These are phyloP conservation scores for Psilocybe cubensis DNA, from an alignment of 768 basidiomycete species.

Conservation along the genomic window DNA sequence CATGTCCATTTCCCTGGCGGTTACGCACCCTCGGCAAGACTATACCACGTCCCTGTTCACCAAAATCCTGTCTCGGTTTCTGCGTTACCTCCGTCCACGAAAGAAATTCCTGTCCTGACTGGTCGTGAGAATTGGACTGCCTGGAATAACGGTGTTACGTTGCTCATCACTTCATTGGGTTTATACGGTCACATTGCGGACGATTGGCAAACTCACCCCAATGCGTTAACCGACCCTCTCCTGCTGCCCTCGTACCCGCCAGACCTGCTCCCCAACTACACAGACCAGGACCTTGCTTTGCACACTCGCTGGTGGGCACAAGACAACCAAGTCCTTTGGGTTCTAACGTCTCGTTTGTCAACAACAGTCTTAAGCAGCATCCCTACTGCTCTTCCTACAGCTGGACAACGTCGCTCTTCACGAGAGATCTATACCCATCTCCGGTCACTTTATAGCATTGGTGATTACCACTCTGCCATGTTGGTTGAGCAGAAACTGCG, in stretches of 20 bases:
- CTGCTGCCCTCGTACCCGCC: not conserved
- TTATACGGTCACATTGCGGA: conserved; percentile 4
- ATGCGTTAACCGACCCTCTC: not conserved
- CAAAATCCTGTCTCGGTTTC: too few relatives aligned
- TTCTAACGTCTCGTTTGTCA: not conserved
- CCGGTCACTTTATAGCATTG: not conserved
- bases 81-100: not conserved
- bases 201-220: not conserved
- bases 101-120: conserved; percentile 7
- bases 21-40: too few relatives aligned
- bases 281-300: not conserved
- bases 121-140: conserved; percentile 3
- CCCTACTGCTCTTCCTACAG: not conserved
- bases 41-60: too few relatives aligned
- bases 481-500: not conserved
- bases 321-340: not conserved
- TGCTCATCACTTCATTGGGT: not conserved
- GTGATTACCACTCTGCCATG: conserved; percentile 3
- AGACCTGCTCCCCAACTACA: not conserved
- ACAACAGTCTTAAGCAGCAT: not conserved
- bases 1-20: too few relatives aligned
- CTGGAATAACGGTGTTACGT: conserved; percentile 2
- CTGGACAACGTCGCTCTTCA: not conserved
- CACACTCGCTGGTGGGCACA: not conserved
- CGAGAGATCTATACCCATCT: not conserved